These are phyloP conservation scores for Dalbergia cochinchinensis DNA, from an alignment of 306 rosid genomes.

Conservation along the genomic window DNA sequence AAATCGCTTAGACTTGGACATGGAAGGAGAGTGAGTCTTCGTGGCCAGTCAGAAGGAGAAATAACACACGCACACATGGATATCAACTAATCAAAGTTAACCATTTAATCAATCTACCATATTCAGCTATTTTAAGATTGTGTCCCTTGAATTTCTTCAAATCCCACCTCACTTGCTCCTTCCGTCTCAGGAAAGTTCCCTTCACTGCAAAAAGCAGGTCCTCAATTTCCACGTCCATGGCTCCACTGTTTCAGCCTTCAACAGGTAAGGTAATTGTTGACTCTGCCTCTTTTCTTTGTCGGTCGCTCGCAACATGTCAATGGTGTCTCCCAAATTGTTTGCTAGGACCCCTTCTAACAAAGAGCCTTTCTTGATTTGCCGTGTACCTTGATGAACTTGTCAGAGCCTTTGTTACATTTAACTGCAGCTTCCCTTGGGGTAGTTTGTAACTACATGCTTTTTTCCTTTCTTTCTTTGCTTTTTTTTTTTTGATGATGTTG, in stretches of 20 bases:
- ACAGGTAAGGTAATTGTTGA: conserved; percentile 39
- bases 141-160: not conserved
- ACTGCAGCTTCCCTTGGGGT: not conserved
- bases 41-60: not conserved
- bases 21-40: conserved; percentile 4
- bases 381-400: not conserved
- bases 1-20: conserved; percentile 4
- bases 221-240: conserved; percentile 43
- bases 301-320: conserved; percentile 31
- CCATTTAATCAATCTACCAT: not conserved
- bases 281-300: conserved; percentile 32
- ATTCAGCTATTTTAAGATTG: no score
- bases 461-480: not conserved
- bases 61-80: no score
- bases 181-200: not conserved
- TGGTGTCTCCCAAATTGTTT: conserved; percentile 16
- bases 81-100: not conserved
- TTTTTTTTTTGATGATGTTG: conserved; percentile 18
- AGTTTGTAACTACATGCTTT: not conserved
- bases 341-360: not conserved
- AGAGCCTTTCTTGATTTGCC: conserved; percentile 15
- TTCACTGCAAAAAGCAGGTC: not conserved
- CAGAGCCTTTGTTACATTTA: not conserved
- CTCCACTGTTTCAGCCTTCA: conserved; percentile 23
- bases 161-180: not conserved